Evolutionary conservation across 495 filamentous ascomycete genomes (phyloP), one percentile per base, ranked within the genome.

Genomic region (Talaromyces proteolyticus): DNA sequence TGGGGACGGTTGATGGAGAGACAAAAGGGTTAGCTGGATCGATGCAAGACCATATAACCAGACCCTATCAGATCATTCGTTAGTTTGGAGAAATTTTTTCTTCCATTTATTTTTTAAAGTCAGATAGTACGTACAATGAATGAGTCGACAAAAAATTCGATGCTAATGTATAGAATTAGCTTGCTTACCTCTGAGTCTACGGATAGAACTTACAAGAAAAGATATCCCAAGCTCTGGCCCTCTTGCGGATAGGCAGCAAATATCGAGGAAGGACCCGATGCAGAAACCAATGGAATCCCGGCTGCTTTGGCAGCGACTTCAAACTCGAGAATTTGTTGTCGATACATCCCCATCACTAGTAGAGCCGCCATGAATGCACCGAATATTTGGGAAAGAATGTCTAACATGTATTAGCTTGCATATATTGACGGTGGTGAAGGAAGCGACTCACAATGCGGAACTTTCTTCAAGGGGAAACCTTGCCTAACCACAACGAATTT

Each of bases 11-110:
- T 14, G 60, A 18, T 6, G 76, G 65, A 1, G 68, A 63, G 24
- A 78, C 60, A 59, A 79, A 78, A 10, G 75, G 76, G 55, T 79
- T 79, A 4, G 74, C 73, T 1, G 74, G 75, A 55, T 77, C 76
- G 48, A 79, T 70, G 48, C 60, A 64, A 23, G 76, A 62, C 76
- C 76, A 79, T 57, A 78, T 78, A 14, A 79, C 65, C 40, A 77
- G 60, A 23, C 71, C 71, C 50, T 56, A 46, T 18, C 39, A 40
- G n/a, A 6, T n/a, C 29, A 39, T 54, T 7, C 49, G 40, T 38
- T 26, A 36, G 2, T 16, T n/a, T n/a, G n/a, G n/a, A n/a, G n/a
- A n/a, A n/a, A n/a, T n/a, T n/a, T n/a, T n/a, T n/a, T 23, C 26
- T 42, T 16, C 21, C 3, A 20, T 46, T 20, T 26, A 17, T 39